Conservation (phyloP, 2,329 filamentous ascomycete species). For the Penicillium nordicum region DNA sequence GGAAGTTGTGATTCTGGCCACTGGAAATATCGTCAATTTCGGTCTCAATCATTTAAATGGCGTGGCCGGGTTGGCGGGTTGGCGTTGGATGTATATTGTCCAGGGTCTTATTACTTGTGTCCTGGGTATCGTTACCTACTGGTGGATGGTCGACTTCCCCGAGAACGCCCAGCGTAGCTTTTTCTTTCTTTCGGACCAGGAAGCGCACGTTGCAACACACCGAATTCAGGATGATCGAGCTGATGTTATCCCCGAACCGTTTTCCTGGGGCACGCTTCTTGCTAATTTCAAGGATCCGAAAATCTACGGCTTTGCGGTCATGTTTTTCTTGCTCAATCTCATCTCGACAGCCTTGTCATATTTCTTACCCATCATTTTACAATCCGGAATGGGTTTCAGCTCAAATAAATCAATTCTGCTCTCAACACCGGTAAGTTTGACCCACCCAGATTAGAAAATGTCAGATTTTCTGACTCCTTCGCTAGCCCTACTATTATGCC, state of each 20-base stretch:
- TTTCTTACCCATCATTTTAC: conserved; percentile 60
- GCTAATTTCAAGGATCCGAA: conserved; percentile 58
- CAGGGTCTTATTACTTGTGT: conserved; percentile 60
- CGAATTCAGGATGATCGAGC: conserved; percentile 61
- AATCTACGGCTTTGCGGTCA: conserved; percentile 60
- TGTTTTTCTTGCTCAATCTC: conserved; percentile 64
- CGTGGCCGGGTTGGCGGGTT: conserved; percentile 55
- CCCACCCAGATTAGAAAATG: not conserved
- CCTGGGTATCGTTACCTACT: conserved; percentile 60
- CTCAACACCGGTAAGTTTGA: conserved; percentile 51
- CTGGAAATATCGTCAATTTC: conserved; percentile 65
- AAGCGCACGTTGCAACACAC: conserved; percentile 55
- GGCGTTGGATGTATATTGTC: conserved; percentile 68
- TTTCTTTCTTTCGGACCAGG: conserved; percentile 55
- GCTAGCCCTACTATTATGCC: conserved; percentile 62
- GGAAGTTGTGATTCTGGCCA: conserved; percentile 63
- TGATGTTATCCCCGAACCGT: conserved; percentile 56
- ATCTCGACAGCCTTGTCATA: conserved; percentile 64
- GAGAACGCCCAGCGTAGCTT: conserved; percentile 58
- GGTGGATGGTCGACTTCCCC: conserved; percentile 70
- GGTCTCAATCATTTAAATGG: conserved; percentile 64
- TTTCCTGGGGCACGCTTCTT: conserved; percentile 55
- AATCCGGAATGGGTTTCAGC: conserved; percentile 55
- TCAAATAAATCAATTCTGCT: conserved; percentile 57
- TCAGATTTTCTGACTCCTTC: not conserved